Evolutionary conservation across 495 filamentous ascomycete genomes (phyloP).

Genomic region (Penicillium crystallinum): DNA sequence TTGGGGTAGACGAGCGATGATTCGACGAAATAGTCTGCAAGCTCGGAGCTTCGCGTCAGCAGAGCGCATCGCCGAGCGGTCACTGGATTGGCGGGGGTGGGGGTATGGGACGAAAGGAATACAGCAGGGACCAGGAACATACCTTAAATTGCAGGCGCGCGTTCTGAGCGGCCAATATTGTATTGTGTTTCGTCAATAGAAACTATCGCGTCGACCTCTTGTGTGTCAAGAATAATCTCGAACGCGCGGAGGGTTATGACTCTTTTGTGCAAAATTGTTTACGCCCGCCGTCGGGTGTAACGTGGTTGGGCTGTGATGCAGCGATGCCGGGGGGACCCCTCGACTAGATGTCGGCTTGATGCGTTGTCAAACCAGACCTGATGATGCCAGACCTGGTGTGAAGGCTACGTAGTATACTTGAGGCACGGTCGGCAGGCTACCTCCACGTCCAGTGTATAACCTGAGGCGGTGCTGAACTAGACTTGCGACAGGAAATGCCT

Average conservation of each 20-base stretch:
- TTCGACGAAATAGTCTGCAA: conserved; percentile 44
- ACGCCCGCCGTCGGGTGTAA: conserved; percentile 39
- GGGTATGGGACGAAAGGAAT: conserved; percentile 14
- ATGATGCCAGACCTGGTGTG: conserved; percentile 21
- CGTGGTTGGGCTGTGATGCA: conserved; percentile 52
- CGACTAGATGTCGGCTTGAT: conserved; percentile 35
- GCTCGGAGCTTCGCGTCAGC: conserved; percentile 39
- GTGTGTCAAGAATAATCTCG: conserved; percentile 25
- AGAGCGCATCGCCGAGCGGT: conserved; percentile 39
- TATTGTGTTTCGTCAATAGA: conserved; percentile 11
- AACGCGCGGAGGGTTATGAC: conserved; percentile 28
- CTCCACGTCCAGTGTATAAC: conserved; percentile 24
- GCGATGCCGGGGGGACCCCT: conserved; percentile 31
- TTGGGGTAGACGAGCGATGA: conserved; percentile 29
- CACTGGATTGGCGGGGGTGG: conserved; percentile 39
- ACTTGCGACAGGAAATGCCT: conserved; percentile 12
- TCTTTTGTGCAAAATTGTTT: conserved; percentile 38
- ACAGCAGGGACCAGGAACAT: conserved; percentile 32
- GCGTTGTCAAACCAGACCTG: conserved; percentile 41
- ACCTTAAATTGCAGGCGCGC: conserved; percentile 25
- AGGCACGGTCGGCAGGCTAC: conserved; percentile 26
- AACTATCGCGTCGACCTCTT: conserved; percentile 20
- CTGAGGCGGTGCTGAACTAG: conserved; percentile 28
- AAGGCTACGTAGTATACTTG: conserved; percentile 32
- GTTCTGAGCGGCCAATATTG: conserved; percentile 4